Base-by-base conservation (phyloP, 768 basidiomycete species). In the Flagelloscypha sp. region DNA sequence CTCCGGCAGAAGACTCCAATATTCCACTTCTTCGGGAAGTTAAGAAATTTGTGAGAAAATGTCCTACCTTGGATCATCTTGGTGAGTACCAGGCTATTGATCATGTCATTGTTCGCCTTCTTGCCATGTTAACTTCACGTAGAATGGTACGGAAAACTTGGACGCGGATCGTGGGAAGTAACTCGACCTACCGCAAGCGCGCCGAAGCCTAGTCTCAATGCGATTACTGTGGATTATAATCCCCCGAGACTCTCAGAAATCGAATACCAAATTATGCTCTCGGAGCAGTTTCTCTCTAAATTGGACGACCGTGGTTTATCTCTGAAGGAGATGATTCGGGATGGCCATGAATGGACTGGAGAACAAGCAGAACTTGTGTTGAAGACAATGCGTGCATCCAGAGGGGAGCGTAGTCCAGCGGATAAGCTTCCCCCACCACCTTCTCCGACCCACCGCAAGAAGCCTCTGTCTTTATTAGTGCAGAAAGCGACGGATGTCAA, bases 81-180 rank as follows among this genome's bases (percentile, higher is more conserved):
- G 55, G 59, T 59, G 41, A 13, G 50, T 43, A 36, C 19, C 24
- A 20, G 20, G 11, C 20, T 6, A 23, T n/a, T 13, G 24, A 35
- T n/a, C 7, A 7, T 4, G 23, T 7, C 7, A 22, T 35, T 16
- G 9, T 7, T 12, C 27, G 34, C 17, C 7, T n/a, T 13, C 15
- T 20, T 7, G 31, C 24, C 15, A 22, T 21, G 20, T 12, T 12
- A 37, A 37, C n/a, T 21, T 38, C 24, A 13, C 30, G 13, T 27
- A 59, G 59, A 58, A 30, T 62, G 61, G 61, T 58, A 58, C 28
- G 59, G 61, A 12, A 53, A 54, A 21, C 39, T 44, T 38, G 61
- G 46, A n/a, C 47, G 56, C 34, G 61, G 61, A 29, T 44, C 45
- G 8, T 62, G 58, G 60, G 31, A 30, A 21, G 43, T 57, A 16